phyloP scores from a whole-genome alignment of 352 stramenopile species.

The Globisporangium cystogenes region DNA sequence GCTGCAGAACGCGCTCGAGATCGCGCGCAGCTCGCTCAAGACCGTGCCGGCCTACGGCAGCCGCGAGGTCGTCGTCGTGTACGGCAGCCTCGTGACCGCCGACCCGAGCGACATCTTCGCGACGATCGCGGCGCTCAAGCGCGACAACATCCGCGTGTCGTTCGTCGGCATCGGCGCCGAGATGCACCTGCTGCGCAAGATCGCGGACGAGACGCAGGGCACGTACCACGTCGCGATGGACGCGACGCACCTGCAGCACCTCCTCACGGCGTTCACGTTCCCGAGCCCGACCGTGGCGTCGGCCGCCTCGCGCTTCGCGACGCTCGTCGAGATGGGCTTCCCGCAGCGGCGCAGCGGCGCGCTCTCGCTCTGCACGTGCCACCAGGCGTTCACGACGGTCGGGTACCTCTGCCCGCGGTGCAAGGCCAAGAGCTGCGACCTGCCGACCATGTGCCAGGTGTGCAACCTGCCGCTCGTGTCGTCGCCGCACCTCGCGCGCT shows the following conservation, averaged over 20 bases:
- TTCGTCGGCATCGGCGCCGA: conserved; percentile 94
- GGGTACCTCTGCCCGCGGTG: conserved; percentile 94
- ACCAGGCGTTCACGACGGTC: conserved; percentile 85
- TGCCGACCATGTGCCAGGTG: conserved; percentile 95
- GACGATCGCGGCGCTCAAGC: conserved; percentile 88
- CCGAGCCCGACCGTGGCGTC: conserved; percentile 88
- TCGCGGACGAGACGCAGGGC: conserved; percentile 90
- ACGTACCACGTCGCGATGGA: conserved; percentile 94
- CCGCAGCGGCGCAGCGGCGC: conserved; percentile 65
- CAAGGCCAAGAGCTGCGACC: conserved; percentile 91
- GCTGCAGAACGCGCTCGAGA: conserved; percentile 89
- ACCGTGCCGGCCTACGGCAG: conserved; percentile 85
- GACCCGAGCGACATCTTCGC: conserved; percentile 96
- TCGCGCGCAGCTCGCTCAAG: conserved; percentile 88
- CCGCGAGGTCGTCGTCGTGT: conserved; percentile 92
- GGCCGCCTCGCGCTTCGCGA: conserved; percentile 57
- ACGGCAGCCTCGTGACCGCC: conserved; percentile 92
- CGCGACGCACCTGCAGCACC: conserved; percentile 86
- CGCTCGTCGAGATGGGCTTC: conserved; percentile 84
- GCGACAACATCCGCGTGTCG: conserved; percentile 89
- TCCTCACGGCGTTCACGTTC: conserved; percentile 93
- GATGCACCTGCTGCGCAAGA: conserved; percentile 85
- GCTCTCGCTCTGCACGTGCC: conserved; percentile 81
- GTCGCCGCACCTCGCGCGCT: conserved; percentile 95
- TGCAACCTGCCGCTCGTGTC: conserved; percentile 96